Evolutionary conservation across 129 eudicot species (phyloP), one percentile per base, ranked within the genome.

Genomic region (Ambrosia artemisiifolia): DNA sequence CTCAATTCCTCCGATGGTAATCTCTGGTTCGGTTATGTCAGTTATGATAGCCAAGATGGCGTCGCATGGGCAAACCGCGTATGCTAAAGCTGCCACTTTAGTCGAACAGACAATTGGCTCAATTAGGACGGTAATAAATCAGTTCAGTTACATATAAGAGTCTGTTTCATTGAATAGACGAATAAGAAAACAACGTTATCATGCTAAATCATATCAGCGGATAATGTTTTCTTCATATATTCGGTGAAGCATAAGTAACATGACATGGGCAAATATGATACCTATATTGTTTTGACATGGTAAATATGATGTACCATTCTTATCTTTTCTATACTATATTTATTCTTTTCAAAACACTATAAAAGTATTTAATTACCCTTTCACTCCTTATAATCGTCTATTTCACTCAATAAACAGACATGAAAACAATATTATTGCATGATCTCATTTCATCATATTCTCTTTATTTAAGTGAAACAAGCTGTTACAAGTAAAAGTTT

Each of bases 91-190:
- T 33, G 91, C 97, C 32, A 72, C 11, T 56, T 74, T 91, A 13
- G 95, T 85, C 19, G 95, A 91, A 71, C 97, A 88, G 69, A 87
- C 97, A 11, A 75, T 91, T 40, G 88, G 97, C 72, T 88, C 95
- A 34, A 91, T 91, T 53, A 85, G 90, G 83, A 91, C 92, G 60
- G 97, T 91, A 67, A 75, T 66, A 33, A 35, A 16, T 9, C 6
- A 38, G 43, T 38, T 38, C 43, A 38, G 43, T 38, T 38, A 38
- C 43, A 38, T 38, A 38, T 6, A 38, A 38, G 7, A 38, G 43
- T 6, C 43, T 38, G 43, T 38, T 38, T 38, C 10, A 6, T 9
- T 6, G 7, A 38, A 38, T 38, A 38, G 43, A 38, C 9, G 7
- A 3, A 36, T 5, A 38, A 9, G 7, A 38, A 38, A 38, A 38